These are phyloP conservation scores for Alternaria brassicicola DNA, from an alignment of 2,329 filamentous ascomycete genomes.

Conservation along the genomic window DNA sequence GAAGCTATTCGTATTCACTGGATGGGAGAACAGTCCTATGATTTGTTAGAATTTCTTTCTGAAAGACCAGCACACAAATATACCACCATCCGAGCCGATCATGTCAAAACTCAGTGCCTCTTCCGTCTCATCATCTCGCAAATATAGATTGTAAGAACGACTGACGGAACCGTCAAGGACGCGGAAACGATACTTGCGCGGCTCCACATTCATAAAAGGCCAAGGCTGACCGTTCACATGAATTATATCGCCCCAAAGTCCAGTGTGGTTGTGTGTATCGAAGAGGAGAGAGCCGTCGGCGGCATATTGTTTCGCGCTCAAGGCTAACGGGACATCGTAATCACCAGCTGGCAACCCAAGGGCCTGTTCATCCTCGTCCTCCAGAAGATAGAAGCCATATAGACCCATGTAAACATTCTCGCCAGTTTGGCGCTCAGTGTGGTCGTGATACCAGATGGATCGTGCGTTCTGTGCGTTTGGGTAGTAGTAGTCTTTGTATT, in stretches of 20 bases:
- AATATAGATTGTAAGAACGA: constrained; percentile 56
- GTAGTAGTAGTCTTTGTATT: constrained; percentile 69
- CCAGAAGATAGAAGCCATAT: constrained; percentile 62
- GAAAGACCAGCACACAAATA: neutral
- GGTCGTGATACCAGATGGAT: constrained; percentile 64
- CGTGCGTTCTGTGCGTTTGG: constrained; percentile 62
- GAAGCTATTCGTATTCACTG: constrained; percentile 53
- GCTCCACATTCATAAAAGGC: constrained; percentile 63
- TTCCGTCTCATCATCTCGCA: constrained; percentile 41
- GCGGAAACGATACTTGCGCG: constrained; percentile 64
- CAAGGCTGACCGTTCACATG: constrained; percentile 66
- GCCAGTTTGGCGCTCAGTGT: constrained; percentile 54
- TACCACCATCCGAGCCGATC: constrained; percentile 60
- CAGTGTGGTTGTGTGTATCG: constrained; percentile 53
- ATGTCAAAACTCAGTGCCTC: constrained; percentile 57
- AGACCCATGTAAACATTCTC: constrained; percentile 64
- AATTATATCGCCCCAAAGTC: constrained; percentile 63
- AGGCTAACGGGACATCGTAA: constrained; percentile 61
- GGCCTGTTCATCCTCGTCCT: constrained; percentile 57
- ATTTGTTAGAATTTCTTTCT: neutral
- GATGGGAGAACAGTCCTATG: constrained; percentile 54
- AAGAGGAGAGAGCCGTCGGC: constrained; percentile 58
- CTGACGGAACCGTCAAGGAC: constrained; percentile 54
- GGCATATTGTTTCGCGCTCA: constrained; percentile 61
- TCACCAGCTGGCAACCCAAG: constrained; percentile 59